phyloP scores from a whole-genome alignment of 1,284 basidiomycete genomes.

The Heterobasidion occidentale region DNA sequence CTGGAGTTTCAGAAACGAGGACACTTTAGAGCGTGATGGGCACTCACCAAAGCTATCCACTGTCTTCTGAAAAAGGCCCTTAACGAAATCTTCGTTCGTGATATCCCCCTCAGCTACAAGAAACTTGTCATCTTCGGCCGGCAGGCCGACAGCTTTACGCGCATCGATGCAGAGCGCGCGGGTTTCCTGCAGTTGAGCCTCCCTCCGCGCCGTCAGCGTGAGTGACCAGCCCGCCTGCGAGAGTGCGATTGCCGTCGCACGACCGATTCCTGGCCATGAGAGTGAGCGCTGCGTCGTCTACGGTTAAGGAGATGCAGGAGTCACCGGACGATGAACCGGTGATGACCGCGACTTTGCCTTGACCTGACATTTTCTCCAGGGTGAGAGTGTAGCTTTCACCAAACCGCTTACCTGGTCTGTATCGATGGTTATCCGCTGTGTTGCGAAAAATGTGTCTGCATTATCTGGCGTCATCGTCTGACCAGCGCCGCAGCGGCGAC shows the following conservation, averaged over 20 bases:
- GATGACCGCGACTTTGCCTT: background rate
- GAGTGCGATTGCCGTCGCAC: slow-evolving; percentile 39
- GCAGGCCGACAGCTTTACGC: background rate
- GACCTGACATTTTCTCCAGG: background rate
- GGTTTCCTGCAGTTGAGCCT: background rate
- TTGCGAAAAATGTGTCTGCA: background rate
- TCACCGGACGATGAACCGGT: background rate
- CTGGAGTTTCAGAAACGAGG: background rate
- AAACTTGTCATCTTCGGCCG: background rate
- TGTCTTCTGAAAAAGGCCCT: slow-evolving; percentile 48
- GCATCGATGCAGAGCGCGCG: background rate
- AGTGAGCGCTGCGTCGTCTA: background rate
- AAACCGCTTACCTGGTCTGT: too few species aligned
- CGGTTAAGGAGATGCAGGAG: background rate
- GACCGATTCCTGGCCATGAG: slow-evolving; percentile 35
- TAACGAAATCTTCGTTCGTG: slow-evolving; percentile 50
- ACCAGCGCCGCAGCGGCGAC: background rate
- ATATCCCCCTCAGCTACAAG: slow-evolving; percentile 56
- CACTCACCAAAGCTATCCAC: slow-evolving; percentile 34
- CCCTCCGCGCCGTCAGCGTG: slow-evolving; percentile 24
- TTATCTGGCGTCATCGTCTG: background rate
- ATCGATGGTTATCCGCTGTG: too few species aligned
- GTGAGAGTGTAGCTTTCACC: too few species aligned
- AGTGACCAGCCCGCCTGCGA: slow-evolving; percentile 37
- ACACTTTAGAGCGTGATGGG: background rate